A percentile compares a stretch with the other conserved stretches of the same genome.
Conservation (phyloP, 768 basidiomycete genomes). For the Leccinellum luteum region DNA sequence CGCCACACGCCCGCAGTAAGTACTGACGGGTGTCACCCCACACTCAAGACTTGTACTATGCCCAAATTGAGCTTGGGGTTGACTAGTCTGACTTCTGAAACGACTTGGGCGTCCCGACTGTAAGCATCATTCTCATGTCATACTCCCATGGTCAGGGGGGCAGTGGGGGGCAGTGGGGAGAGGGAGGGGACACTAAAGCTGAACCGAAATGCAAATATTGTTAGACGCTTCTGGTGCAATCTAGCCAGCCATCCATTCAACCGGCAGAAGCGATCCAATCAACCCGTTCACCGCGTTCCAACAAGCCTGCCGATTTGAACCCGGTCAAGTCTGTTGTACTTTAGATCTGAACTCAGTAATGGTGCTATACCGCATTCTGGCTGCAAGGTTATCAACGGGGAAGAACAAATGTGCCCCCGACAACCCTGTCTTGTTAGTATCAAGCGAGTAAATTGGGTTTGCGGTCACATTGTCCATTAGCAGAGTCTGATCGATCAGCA, state of each 20-base stretch:
- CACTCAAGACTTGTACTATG: background rate
- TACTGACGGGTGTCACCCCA: background rate
- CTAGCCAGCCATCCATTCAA: background rate
- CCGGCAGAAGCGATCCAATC: constrained; percentile 1
- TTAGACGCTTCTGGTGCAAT: background rate
- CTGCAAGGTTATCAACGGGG: background rate
- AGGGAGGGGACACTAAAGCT: background rate
- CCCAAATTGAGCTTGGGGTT: background rate
- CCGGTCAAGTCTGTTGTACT: background rate
- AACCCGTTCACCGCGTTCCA: constrained; percentile 3
- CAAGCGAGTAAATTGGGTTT: background rate
- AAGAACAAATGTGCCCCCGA: background rate
- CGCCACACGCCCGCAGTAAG: background rate
- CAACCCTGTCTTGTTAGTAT: background rate
- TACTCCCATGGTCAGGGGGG: background rate
- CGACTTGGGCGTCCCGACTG: background rate
- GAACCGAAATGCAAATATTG: background rate
- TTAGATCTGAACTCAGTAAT: background rate
- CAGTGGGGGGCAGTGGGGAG: background rate
- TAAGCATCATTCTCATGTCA: constrained; percentile 1
- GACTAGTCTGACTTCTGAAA: background rate
- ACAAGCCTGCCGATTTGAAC: constrained; percentile 11
- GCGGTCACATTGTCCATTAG: background rate
- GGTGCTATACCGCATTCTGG: background rate
- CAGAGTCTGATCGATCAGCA: background rate